Base-by-base conservation (phyloP, 2,329 filamentous ascomycete species). In the Ophiostoma sp. region DNA sequence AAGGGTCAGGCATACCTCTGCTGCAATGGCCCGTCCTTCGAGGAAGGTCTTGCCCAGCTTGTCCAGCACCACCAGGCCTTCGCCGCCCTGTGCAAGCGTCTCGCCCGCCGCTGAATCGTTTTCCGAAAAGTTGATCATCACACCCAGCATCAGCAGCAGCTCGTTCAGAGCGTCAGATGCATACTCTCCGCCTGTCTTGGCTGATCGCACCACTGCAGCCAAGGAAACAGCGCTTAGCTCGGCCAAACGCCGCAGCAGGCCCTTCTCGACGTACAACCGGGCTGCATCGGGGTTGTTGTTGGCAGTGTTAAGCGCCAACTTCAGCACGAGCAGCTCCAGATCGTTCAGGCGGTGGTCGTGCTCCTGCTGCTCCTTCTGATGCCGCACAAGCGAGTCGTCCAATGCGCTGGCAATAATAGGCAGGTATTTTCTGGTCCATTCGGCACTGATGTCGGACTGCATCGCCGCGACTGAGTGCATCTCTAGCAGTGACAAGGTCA, bases 41-140 rank as follows among this genome's bases (percentile, higher is more conserved):
- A 88, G 79, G 77, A 93, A 96, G 9, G 89, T 79, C 52, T 79
- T 78, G 44, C 91, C 81, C 47, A 96, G 81, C 65, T 78, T 78
- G 65, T 87, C 65, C 80, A 74, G 76, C 69, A 77, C 74, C 67
- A 71, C 77, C 72, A 70, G 75, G 70, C 75, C 85, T 70, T 75
- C 85, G 5, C 66, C 67, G 5, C 65, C 58, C 6, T 69, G 66
- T 72, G 76, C 84, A 74, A 77, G 80, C 70, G 74, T 79, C 63
- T 78, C 76, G 67, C 88, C 82, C 12, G 90, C 88, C 36, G 81
- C 76, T 16, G 87, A 81, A 74, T 88, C 92, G 75, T 92, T 89
- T 76, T 97, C 93, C 8, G 91, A 86, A 67, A 97, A 85, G 74
- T 97, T 97, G 77, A 96, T 96, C 78, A 94, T 85, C 36, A 92